These are phyloP conservation scores for Nitzschia inconspicua DNA, from an alignment of 108 stramenopile genomes.

Conservation along the genomic window DNA sequence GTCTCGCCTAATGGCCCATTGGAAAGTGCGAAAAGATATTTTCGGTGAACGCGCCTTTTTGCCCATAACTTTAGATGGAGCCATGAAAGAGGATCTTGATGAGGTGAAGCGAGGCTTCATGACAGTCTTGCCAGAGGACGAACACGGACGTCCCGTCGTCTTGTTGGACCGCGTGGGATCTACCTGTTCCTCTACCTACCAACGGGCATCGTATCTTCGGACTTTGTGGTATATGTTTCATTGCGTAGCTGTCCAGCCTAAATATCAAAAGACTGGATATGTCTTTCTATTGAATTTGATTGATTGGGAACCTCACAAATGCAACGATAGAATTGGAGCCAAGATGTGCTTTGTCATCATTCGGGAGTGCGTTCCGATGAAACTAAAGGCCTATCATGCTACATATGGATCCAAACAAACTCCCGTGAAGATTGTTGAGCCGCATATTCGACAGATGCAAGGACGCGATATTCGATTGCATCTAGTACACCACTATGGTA, in stretches of 20 bases:
- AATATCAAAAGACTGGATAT: slow-evolving; percentile 7
- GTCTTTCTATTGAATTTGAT: slow-evolving; percentile 1
- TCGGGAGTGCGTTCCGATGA: background rate
- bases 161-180: slow-evolving; percentile 1
- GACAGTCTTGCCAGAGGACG: background rate
- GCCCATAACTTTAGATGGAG: slow-evolving; percentile 7
- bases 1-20: slow-evolving; percentile 1
- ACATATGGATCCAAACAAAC: slow-evolving; percentile 3
- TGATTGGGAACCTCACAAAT: background rate
- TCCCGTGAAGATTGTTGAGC: slow-evolving; percentile 1
- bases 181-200: background rate
- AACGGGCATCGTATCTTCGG: background rate
- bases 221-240: slow-evolving; percentile 11
- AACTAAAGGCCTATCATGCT: slow-evolving; percentile 1
- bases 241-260: background rate
- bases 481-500: slow-evolving; percentile 2
- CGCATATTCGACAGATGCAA: slow-evolving; percentile 3
- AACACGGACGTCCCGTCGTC: slow-evolving; percentile 3
- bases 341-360: slow-evolving; percentile 2
- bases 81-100: background rate
- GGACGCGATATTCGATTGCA: slow-evolving; percentile 4
- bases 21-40: slow-evolving; percentile 3
- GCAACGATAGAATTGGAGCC: background rate
- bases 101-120: background rate
- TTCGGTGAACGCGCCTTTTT: slow-evolving; percentile 15